Evolutionary conservation across 208 protist species (phyloP).

Genomic region (Wallacemonas sp.): DNA sequence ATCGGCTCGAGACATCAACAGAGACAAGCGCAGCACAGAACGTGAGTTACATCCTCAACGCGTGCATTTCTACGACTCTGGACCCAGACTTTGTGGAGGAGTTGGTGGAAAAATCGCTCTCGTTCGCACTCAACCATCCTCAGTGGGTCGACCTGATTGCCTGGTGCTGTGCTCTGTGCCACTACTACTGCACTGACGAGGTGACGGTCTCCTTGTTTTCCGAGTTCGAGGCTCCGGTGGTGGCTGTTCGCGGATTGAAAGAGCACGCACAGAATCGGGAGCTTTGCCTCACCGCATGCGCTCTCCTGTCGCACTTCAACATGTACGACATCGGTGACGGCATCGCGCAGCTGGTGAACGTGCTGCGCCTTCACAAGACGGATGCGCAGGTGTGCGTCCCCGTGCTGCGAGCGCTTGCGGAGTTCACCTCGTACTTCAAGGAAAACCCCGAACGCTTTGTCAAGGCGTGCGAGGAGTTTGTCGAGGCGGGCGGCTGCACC

Average conservation of each 20-base stretch:
- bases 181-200: conserved; percentile 92
- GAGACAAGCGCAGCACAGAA: conserved; percentile 77
- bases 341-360: conserved; percentile 73
- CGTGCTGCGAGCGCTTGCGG: conserved; percentile 67
- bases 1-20: conserved; percentile 68
- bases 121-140: conserved; percentile 58
- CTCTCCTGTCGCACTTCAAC: conserved; percentile 86
- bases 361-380: conserved; percentile 50
- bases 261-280: conserved; percentile 51
- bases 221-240: conserved; percentile 74
- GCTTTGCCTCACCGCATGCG: conserved; percentile 59
- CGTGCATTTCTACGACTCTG: conserved; percentile 58
- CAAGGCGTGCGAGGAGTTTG: conserved; percentile 62
- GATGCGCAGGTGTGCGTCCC: conserved; percentile 55
- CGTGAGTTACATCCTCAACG: conserved; percentile 67
- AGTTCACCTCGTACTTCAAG: conserved; percentile 87
- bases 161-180: conserved; percentile 83
- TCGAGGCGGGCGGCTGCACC: conserved; percentile 66
- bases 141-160: conserved; percentile 73
- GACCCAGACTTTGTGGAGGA: conserved; percentile 75
- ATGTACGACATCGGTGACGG: conserved; percentile 83
- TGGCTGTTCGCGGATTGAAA: conserved; percentile 70
- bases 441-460: conserved; percentile 78
- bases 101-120: conserved; percentile 69
- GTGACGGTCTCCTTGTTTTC: conserved; percentile 86